Conservation (phyloP, 1,139 yeast species). For the Debaryomyces coudertii region DNA sequence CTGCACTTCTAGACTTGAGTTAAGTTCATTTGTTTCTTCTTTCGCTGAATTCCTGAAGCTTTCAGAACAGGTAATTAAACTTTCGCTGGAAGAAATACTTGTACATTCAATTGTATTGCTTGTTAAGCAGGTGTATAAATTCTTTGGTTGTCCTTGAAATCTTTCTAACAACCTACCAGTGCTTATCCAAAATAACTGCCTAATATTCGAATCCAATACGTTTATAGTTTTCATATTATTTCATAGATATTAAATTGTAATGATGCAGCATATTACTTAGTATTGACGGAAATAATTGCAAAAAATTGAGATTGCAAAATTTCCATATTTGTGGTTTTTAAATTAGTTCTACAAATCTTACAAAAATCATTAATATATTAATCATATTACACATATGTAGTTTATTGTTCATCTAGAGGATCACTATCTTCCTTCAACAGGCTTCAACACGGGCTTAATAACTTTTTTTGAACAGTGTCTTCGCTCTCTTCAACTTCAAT, state of each 20-base stretch:
- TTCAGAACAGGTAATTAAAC: constrained; percentile 3
- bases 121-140: not conserved
- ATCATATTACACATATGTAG: not conserved
- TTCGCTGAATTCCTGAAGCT: not conserved
- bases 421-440: not conserved
- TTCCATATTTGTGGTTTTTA: not conserved
- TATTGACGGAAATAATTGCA: too few species aligned
- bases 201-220: not conserved
- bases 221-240: not conserved
- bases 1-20: not conserved
- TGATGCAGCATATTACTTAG: too few species aligned
- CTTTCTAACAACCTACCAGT: not conserved
- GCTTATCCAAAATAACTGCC: not conserved
- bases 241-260: not conserved
- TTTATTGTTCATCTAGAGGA: not conserved
- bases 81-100: constrained; percentile 4
- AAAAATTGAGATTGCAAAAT: not conserved
- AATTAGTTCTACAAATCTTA: not conserved
- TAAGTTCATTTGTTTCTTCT: not conserved
- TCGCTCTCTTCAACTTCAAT: constrained; percentile 12
- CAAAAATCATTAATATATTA: not conserved
- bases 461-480: too few species aligned
- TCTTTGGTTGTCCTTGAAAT: not conserved
- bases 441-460: too few species aligned
- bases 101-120: not conserved